Conservation (phyloP, 2,329 filamentous ascomycete genomes). For the Aspergillus sergii region DNA sequence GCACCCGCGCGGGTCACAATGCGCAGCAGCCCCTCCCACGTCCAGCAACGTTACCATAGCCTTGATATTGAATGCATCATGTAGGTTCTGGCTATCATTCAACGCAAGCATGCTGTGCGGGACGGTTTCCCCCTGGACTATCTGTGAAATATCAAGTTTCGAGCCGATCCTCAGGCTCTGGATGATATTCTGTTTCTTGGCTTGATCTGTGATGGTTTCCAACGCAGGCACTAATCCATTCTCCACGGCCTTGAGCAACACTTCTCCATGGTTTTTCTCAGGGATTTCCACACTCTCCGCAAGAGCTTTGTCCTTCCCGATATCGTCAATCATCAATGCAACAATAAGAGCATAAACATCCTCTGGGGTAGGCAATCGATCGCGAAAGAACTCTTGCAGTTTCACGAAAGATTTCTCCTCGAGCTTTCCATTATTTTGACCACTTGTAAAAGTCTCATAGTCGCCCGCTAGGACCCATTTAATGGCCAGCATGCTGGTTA, state of each 20-base stretch:
- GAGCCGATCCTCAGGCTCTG: conserved; percentile 39
- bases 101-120: conserved; percentile 34
- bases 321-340: conserved; percentile 41
- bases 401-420: conserved; percentile 31
- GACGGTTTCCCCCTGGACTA: conserved; percentile 43
- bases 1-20: conserved; percentile 35
- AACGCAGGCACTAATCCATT: conserved; percentile 26
- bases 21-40: conserved; percentile 41
- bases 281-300: conserved; percentile 7
- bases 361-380: conserved; percentile 15
- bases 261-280: neutral
- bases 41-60: conserved; percentile 44
- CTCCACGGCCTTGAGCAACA: conserved; percentile 21
- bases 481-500: conserved; percentile 39
- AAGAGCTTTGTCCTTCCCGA: conserved; percentile 41
- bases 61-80: conserved; percentile 36
- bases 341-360: conserved; percentile 36
- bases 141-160: conserved; percentile 41
- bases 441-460: conserved; percentile 35
- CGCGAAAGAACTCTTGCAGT: conserved; percentile 27
- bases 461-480: conserved; percentile 41
- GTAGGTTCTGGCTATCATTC: conserved; percentile 23
- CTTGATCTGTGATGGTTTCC: conserved; percentile 21
- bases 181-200: conserved; percentile 30
- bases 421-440: conserved; percentile 30